A percentile compares a stretch with the other conserved stretches of the same genome.
These are phyloP conservation scores for Porogramme epimiltina DNA, from an alignment of 1,284 basidiomycete genomes.

Conservation along the genomic window DNA sequence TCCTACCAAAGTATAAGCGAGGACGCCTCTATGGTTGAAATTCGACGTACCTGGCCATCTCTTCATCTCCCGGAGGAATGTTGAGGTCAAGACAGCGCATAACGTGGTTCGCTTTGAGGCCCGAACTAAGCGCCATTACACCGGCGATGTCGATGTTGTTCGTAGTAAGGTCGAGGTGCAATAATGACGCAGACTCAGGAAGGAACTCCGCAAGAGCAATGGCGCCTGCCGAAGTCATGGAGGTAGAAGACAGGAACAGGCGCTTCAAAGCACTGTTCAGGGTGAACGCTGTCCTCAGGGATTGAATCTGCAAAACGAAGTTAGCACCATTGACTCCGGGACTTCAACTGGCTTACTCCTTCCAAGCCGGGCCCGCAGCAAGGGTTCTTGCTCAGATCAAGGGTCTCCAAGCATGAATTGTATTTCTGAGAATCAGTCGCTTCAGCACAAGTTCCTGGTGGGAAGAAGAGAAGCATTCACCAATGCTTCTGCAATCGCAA, in stretches of 20 bases:
- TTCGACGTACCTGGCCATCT: slow-evolving; percentile 71
- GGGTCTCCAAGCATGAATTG: slow-evolving; percentile 90
- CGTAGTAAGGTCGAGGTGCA: slow-evolving; percentile 87
- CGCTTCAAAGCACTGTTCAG: slow-evolving; percentile 92
- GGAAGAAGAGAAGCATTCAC: slow-evolving; percentile 44
- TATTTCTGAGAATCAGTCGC: slow-evolving; percentile 69
- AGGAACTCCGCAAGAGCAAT: slow-evolving; percentile 97
- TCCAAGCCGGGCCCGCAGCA: slow-evolving; percentile 88
- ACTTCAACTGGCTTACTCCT: slow-evolving; percentile 57
- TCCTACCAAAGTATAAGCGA: slow-evolving; percentile 37
- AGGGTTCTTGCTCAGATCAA: slow-evolving; percentile 92
- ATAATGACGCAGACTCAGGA: slow-evolving; percentile 83
- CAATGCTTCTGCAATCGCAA: slow-evolving; percentile 86
- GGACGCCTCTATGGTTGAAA: slow-evolving; percentile 36
- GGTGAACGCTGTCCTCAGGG: slow-evolving; percentile 89
- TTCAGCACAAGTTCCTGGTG: not conserved
- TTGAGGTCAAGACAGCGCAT: slow-evolving; percentile 94
- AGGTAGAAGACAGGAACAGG: slow-evolving; percentile 87
- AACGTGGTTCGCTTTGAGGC: slow-evolving; percentile 80
- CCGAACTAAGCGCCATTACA: slow-evolving; percentile 88
- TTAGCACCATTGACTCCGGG: not conserved
- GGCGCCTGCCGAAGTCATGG: slow-evolving; percentile 82
- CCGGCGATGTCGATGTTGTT: slow-evolving; percentile 88
- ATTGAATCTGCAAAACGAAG: slow-evolving; percentile 64
- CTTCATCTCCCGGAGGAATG: slow-evolving; percentile 87